Base-by-base conservation (phyloP, 2,329 filamentous ascomycete species). In the Aotearoamyces nothofagi region DNA sequence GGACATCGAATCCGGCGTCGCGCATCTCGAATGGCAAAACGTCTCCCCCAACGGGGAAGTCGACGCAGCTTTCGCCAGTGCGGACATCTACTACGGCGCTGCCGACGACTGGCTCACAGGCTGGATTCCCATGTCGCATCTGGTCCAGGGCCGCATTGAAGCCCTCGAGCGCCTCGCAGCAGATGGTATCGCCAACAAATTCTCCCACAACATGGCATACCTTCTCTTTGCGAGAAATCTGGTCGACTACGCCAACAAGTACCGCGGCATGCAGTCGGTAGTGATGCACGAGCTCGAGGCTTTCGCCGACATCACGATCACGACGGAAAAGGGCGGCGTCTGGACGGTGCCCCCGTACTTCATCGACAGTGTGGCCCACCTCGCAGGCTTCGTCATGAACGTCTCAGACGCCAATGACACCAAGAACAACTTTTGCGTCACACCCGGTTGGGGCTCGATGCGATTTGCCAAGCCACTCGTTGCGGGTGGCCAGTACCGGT, bases 131-230 rank as follows among this genome's bases (percentile, higher is more conserved):
- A 61, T 57, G 37, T 57, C 61, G 34, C 69, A 69, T 37, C 49
- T 66, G 13, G 57, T 71, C 38, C 55, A 61, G 37, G 52, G 51
- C 32, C 52, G 53, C 31, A 52, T 57, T 26, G 39, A 51, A n/a
- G 40, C 45, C 17, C 46, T 56, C 3, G 44, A 54, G 29, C 39
- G 60, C 34, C 64, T 65, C 8, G 19, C 64, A 1, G 52, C 61
- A 34, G 60, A 55, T 27, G 67, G 67, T 16, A 58, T 58, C 26
- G 65, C 66, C 17, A 66, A 70, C 47, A 61, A 64, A 37, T 58
- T 73, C 29, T 60, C 67, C 34, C 60, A 61, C 14, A 64, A 63
- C 6, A 36, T 43, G 33, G 35, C 33, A 5, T 45, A 45, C 29
- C 27, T 19, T 3, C 26, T 42, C 5, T 36, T 43, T 13, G n/a